phyloP scores from a whole-genome alignment of 768 basidiomycete genomes.

The Tulasnella sp. region DNA sequence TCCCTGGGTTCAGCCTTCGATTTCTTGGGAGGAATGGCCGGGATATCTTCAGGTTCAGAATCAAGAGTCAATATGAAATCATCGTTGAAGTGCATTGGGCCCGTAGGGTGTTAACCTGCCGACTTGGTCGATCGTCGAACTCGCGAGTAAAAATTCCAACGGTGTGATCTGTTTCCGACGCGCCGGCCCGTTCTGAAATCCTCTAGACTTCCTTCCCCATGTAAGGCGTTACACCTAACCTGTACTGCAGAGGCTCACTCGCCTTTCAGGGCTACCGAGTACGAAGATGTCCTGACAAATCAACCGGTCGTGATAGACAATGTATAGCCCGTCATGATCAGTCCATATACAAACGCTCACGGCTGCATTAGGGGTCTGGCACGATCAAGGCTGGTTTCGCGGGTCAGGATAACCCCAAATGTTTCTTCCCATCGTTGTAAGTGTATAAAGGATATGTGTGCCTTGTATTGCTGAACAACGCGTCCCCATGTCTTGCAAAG shows the following conservation, averaged over 20 bases:
- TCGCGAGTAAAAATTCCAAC: too few species aligned
- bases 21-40: conserved; percentile 2
- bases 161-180: too few species aligned
- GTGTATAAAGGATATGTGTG: conserved; percentile 23
- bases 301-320: conserved; percentile 99
- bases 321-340: conserved; percentile 32
- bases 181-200: too few species aligned
- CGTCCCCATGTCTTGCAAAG: conserved; percentile 31
- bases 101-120: too few species aligned
- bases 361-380: conserved; percentile 66
- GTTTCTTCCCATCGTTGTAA: conserved; percentile 98
- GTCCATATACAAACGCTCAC: background rate
- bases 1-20: background rate
- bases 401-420: conserved; percentile 97
- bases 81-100: background rate
- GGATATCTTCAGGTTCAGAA: conserved; percentile 53
- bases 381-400: conserved; percentile 99
- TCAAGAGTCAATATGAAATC: conserved; percentile 80
- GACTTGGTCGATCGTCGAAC: too few species aligned
- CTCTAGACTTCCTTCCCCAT: too few species aligned
- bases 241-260: background rate
- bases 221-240: background rate
- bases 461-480: background rate
- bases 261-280: conserved; percentile 61
- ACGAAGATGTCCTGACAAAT: conserved; percentile 90